These are phyloP conservation scores for Nakaseomyces glabratus DNA, from an alignment of 1,139 yeast genomes.

Conservation along the genomic window DNA sequence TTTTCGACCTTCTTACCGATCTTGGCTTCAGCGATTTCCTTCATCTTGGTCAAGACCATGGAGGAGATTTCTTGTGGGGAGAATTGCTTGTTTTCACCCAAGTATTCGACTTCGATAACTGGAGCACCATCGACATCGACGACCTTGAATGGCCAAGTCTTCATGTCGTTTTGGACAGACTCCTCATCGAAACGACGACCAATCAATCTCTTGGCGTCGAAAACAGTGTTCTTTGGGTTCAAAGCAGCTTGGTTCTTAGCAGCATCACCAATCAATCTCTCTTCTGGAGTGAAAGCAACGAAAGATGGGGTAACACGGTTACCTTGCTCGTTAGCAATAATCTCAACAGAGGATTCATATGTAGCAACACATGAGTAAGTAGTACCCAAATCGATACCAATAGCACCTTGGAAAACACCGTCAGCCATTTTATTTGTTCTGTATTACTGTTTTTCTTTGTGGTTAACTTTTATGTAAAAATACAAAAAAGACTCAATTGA, in stretches of 20 bases:
- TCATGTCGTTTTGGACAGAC: conserved; percentile 72
- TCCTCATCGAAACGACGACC: conserved; percentile 74
- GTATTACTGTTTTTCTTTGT: neutral
- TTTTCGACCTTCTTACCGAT: conserved; percentile 83
- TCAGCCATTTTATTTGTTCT: conserved; percentile 59
- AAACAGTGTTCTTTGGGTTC: conserved; percentile 72
- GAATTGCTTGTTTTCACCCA: conserved; percentile 63
- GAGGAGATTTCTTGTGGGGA: conserved; percentile 90
- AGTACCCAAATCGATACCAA: conserved; percentile 93
- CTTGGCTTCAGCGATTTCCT: conserved; percentile 86
- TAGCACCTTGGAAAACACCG: conserved; percentile 99
- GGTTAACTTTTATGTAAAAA: conserved; percentile 12
- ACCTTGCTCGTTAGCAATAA: conserved; percentile 92
- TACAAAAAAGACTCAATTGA: conserved; percentile 10
- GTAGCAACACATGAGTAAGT: conserved; percentile 95
- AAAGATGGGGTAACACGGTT: conserved; percentile 90
- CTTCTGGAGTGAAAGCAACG: conserved; percentile 79
- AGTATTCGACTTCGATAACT: conserved; percentile 61
- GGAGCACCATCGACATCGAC: conserved; percentile 70
- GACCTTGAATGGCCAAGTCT: conserved; percentile 72
- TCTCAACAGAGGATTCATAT: conserved; percentile 83
- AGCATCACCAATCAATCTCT: conserved; percentile 88
- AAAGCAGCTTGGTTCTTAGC: conserved; percentile 91
- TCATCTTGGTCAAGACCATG: conserved; percentile 88
- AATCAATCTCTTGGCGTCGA: conserved; percentile 81